Base-by-base conservation (phyloP, 371 early-diverging fungal genomes). In the Pancytospora philotis region DNA sequence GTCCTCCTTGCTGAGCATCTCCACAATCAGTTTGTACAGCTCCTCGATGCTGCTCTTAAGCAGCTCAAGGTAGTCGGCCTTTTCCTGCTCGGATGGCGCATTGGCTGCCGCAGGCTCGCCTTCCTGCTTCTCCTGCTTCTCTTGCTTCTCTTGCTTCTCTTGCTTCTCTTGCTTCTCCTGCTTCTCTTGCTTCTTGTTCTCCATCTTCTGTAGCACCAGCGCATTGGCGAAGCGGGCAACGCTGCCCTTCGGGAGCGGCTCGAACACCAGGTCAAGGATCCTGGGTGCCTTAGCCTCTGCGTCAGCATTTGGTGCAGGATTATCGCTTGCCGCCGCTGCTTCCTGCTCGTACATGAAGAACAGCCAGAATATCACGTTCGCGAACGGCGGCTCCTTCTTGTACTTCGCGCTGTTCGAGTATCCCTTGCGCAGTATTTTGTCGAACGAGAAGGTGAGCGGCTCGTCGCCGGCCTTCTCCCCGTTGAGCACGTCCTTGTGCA, bases 371-470 rank as follows among this genome's bases (percentile, higher is more conserved):
- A 57, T 3, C 3, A 27, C 3, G 50, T 59, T 66, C 32, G 22
- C 10, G 35, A 66, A 66, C 13, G 22, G 38, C 30, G 60, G 3
- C n/a, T 66, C 67, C 41, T 57, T 66, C 50, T 56, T 66, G 22
- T 57, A 57, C 8, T 38, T 62, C 8, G 8, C 6, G 27, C 55
- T 55, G 6, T 59, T 59, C 8, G 28, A n/a, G 6, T 8, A 4
- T 53, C 10, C 59, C 30, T 62, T 59, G 3, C 27, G 28, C 35
- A 57, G 8, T 31, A 28, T 31, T 3, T 32, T 60, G 28, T 56
- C 62, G 50, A 66, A 63, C 19, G 27, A n/a, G 30, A 66, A 38
- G 13, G 32, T 19, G 59, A 13, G 4, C 4, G 25, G 32, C 4
- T 35, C 22, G 6, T 58, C 34, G 16, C 10, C 10, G 25, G 45